Evolutionary conservation across 1,284 basidiomycete genomes (phyloP).

Genomic region (Cutaneotrichosporon sp.): DNA sequence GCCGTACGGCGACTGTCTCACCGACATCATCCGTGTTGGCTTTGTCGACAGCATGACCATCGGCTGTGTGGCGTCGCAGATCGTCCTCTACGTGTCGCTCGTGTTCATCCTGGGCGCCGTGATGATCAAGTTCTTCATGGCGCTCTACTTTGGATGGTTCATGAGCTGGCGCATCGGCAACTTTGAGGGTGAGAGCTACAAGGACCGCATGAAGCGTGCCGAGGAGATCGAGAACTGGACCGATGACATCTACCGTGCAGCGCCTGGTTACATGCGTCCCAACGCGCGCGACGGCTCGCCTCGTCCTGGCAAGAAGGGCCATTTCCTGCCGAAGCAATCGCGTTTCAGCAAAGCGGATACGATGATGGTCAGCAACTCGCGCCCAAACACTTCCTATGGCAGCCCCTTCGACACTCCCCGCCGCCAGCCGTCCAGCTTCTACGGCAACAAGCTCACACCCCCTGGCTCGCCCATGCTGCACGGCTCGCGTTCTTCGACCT

Average conservation of each 20-base stretch:
- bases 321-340: constrained; percentile 76
- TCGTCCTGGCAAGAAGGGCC: constrained; percentile 53
- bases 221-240: constrained; percentile 95
- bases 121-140: constrained; percentile 92
- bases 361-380: constrained; percentile 61
- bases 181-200: constrained; percentile 89
- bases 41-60: constrained; percentile 92
- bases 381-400: constrained; percentile 74
- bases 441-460: constrained; percentile 52
- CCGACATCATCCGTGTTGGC: constrained; percentile 81
- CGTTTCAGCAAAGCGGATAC: constrained; percentile 77
- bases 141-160: constrained; percentile 96
- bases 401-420: constrained; percentile 28
- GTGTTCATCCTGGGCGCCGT: constrained; percentile 98
- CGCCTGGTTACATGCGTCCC: constrained; percentile 86
- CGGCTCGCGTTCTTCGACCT: constrained; percentile 78
- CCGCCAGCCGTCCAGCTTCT: constrained; percentile 45
- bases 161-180: constrained; percentile 89
- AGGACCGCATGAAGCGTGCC: constrained; percentile 86
- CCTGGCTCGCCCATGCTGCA: constrained; percentile 73
- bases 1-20: constrained; percentile 73
- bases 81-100: constrained; percentile 92
- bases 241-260: constrained; percentile 91
- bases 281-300: constrained; percentile 65
- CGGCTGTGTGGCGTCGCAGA: constrained; percentile 90